Base-by-base conservation (phyloP, 164 flowering plant genomes). In the Macadamia tetraphylla region DNA sequence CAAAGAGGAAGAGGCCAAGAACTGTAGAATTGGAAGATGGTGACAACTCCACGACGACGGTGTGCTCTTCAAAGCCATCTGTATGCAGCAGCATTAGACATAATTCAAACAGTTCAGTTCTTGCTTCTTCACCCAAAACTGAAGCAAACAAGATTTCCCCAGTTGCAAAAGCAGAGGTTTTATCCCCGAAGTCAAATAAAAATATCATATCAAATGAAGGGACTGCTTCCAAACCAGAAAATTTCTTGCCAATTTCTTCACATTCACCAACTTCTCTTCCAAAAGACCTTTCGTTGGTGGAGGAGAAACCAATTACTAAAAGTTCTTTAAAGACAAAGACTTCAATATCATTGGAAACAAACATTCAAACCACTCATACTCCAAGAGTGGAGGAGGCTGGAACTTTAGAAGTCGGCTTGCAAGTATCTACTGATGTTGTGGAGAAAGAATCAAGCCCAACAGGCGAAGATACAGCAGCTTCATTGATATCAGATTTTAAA, bases 1-100 rank as follows among this genome's bases (percentile, higher is more conserved):
- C 72, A 14, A 62, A 69, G 60, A 69, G 72, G 55, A 69, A 69
- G 58, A 69, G 52, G 53, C 72, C 72, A 13, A 40, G 66, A 52
- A 44, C 59, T 23, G 59, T 63, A 43, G n/a, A 57, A 10, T 6
- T 43, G 29, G 72, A 69, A 35, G 60, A 62, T n/a, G 61, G 53
- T 18, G 49, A n/a, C 35, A 53, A 56, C 58, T 29, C 71, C 23
- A 17, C 72, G 9, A 15, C 13, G 11, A 55, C 43, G 61, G 18
- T 61, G 11, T 62, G 66, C 59, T 23, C 61, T 40, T 69, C 52
- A 42, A 69, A 62, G 66, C 66, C 67, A 14, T 59, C 44, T 43
- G 70, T 18, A 43, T 29, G 62, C 51, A 29, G 29, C 12, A 46
- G 13, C 52, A 18, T 10, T 55, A 40, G 35, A 10, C 61, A 32